Evolutionary conservation across 352 stramenopile species (phyloP), one percentile per base, ranked within the genome.

Genomic region (Phytophthora megakarya): DNA sequence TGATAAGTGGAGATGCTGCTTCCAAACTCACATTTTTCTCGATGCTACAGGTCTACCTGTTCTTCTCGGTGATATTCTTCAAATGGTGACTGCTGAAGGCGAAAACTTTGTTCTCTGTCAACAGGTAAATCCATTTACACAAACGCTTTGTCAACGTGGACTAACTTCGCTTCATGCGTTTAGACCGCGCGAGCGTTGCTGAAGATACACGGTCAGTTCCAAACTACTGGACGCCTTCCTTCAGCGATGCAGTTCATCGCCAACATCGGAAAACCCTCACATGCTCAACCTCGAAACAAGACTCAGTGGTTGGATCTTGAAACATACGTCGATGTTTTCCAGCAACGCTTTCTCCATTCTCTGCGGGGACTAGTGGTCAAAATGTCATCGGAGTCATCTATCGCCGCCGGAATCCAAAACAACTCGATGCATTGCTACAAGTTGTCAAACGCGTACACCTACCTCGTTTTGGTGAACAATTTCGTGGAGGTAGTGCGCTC

Each of bases 41-140:
- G 5, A 5, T 47, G 33, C 6, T 47, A n/a, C 28, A 76, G 69
- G 70, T 13, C 32, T 76, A 6, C 48, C 59, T 11, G 72, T 95
- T 56, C 70, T 98, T 30, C 79, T 96, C 9, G 90, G 87, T 5
- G 94, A 96, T 45, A 96, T 98, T 43, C 79, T 98, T n/a, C 93
- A 98, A 66, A 96, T 88, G 39, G 96, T 97, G 46, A 99, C 96
- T 1, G 95, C 97, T n/a, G 96, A 98, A 72, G 96, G 96, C 39
- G 96, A 99, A 65, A 98, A 98, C 76, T 93, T 97, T 56, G 97
- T 99, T 66, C 76, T 99, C 19, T 92, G 92, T 15, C 88, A 98
- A 60, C 96, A 99, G 73, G 80, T 85, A 28, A 21, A 22, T n/a
- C 13, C 10, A 32, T 50, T 40, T 42, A 42, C 42, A 39, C 28